phyloP scores from a whole-genome alignment of 2,329 filamentous ascomycete species.

The Neofusicoccum laricinum region DNA sequence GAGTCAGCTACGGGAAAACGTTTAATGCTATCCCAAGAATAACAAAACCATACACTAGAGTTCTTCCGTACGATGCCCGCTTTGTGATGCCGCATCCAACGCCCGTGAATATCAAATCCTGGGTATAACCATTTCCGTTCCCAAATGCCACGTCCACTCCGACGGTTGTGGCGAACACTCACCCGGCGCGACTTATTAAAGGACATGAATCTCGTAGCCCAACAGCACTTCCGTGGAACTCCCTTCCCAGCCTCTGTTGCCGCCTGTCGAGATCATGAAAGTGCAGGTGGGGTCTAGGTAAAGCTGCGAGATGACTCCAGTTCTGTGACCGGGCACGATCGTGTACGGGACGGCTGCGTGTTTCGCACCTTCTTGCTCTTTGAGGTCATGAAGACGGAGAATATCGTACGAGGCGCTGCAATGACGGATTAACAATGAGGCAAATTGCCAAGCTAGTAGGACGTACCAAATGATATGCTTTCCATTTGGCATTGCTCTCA shows the following conservation, averaged over 20 bases:
- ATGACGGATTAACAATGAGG: conserved; percentile 17
- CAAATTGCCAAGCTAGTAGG: not conserved
- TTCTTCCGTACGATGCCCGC: not conserved
- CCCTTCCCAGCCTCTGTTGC: conserved; percentile 94
- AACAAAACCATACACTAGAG: not conserved
- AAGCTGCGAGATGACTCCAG: conserved; percentile 81
- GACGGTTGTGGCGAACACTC: not conserved
- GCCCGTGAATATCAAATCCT: conserved; percentile 8
- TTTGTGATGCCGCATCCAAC: conserved; percentile 2
- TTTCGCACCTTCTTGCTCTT: conserved; percentile 61
- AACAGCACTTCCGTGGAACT: conserved; percentile 84
- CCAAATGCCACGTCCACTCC: not conserved
- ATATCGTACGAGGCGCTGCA: conserved; percentile 86
- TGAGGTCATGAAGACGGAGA: conserved; percentile 84
- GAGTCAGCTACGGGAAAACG: no score
- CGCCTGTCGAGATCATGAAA: conserved; percentile 89
- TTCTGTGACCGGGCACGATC: conserved; percentile 89
- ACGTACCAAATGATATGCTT: conserved; percentile 79
- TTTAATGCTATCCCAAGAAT: not conserved
- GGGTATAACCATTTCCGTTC: conserved; percentile 11
- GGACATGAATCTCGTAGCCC: conserved; percentile 78
- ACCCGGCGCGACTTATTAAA: not conserved
- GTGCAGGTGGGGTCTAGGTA: conserved; percentile 84
- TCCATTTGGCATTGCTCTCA: conserved; percentile 88
- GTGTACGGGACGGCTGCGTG: conserved; percentile 86